Evolutionary conservation across 805 yeast genomes (phyloP), one percentile per base, ranked within the genome.

Genomic region (Lipomyces mesembrius): DNA sequence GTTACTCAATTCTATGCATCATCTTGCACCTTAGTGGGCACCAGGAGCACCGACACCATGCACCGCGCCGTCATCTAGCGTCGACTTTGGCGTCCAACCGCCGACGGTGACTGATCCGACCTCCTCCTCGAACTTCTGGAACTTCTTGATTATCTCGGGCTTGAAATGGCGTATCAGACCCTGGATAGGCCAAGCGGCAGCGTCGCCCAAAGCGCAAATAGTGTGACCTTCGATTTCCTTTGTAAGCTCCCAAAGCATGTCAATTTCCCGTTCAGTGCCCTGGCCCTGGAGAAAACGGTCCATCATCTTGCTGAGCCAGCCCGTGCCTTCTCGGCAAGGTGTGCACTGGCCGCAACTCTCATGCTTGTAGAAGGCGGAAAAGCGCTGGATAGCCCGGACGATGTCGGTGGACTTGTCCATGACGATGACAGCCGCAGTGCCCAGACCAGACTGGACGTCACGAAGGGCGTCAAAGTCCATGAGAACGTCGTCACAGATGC

Each of bases 301-400:
- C 97, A 91, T 91, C 86, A 90, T 88, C 80, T 86, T 89, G 67
- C 84, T 82, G 74, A 91, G 82, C 89, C 94, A 91, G 25, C 96
- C 88, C 56, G 97, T 91, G 66, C 97, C 97, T 81, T 91, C 97
- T 78, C 97, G 87, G 81, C 97, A 91, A 66, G 97, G 97, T 3
- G 97, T 91, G 82, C 97, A 91, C 81, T 91, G 97, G 67, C 97
- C 96, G 81, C 97, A 91, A 7, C 95, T 89, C 83, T 91, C 97
- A 80, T 91, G 97, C 82, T 89, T 90, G 83, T 90, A 91, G 79
- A 91, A 91, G 56, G 90, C 87, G 56, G 94, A 79, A 75, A 91
- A 85, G 79, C 97, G 85, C 80, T 91, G 96, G 77, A 91, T 91
- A 73, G 94, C 95, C 71, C 92, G 84, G 69, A 91, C 86, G 63